phyloP scores from a whole-genome alignment of 805 yeast species.

The Lipomyces chichibuensis region DNA sequence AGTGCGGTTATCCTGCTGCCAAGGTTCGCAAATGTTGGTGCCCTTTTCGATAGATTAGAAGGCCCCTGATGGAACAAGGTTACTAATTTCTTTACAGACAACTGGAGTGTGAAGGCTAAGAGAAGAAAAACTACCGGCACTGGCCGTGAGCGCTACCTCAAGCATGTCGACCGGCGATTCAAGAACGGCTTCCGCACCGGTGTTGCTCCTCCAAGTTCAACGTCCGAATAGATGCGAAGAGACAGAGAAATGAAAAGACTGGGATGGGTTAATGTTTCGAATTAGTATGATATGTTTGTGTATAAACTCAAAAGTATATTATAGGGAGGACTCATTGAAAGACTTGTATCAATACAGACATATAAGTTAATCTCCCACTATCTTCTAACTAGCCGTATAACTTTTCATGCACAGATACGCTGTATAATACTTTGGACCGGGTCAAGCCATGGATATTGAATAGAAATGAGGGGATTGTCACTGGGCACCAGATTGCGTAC shows the following conservation, averaged over 20 bases:
- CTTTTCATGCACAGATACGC: too few relatives aligned
- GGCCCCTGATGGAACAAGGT: not conserved
- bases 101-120: slow-evolving; percentile 99
- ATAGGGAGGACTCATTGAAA: slow-evolving; percentile 1
- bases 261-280: not conserved
- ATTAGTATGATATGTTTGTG: not conserved
- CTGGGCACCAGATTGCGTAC: too few relatives aligned
- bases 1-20: slow-evolving; percentile 99
- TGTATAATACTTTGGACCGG: not conserved
- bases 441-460: not conserved
- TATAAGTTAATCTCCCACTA: not conserved
- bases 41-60: not conserved
- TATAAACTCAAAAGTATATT: not conserved
- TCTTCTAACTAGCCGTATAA: not conserved
- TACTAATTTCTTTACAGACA: slow-evolving; percentile 49
- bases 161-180: slow-evolving; percentile 96
- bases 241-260: not conserved
- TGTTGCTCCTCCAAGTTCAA: slow-evolving; percentile 50
- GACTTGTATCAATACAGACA: slow-evolving; percentile 1
- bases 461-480: not conserved
- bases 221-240: slow-evolving; percentile 5
- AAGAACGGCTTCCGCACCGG: slow-evolving; percentile 98
- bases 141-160: slow-evolving; percentile 98
- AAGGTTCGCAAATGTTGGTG: slow-evolving; percentile 76
- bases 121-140: slow-evolving; percentile 99